phyloP scores from a whole-genome alignment of 1,139 yeast genomes.

The Kodamaea sp. region DNA sequence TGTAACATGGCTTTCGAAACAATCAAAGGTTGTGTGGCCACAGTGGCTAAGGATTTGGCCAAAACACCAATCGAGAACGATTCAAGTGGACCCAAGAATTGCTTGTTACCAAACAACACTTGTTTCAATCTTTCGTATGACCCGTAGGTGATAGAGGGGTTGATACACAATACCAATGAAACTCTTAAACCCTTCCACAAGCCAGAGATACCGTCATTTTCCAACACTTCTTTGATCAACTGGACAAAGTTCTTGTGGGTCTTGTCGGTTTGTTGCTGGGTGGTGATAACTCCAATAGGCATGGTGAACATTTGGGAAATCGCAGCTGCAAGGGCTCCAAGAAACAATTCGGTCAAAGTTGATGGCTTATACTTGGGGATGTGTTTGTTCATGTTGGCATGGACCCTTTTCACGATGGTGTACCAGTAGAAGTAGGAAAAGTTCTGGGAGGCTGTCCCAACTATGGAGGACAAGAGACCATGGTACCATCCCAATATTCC shows the following conservation, averaged over 20 bases:
- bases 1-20: conserved; percentile 84
- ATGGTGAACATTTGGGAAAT: conserved; percentile 80
- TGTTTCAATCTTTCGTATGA: conserved; percentile 71
- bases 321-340: conserved; percentile 86
- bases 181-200: conserved; percentile 88
- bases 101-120: conserved; percentile 48
- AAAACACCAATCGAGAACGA: conserved; percentile 75
- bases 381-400: conserved; percentile 45
- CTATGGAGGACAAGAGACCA: conserved; percentile 68
- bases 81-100: conserved; percentile 60
- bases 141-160: conserved; percentile 89
- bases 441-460: conserved; percentile 78
- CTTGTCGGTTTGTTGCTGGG: conserved; percentile 75
- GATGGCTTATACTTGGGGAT: conserved; percentile 44
- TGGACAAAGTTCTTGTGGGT: conserved; percentile 42
- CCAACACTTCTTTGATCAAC: conserved; percentile 56
- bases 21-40: conserved; percentile 82
- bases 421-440: conserved; percentile 90
- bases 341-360: conserved; percentile 69
- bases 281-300: conserved; percentile 81
- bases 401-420: conserved; percentile 65
- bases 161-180: conserved; percentile 72
- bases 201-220: conserved; percentile 71
- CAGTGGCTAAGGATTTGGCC: conserved; percentile 79
- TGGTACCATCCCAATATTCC: conserved; percentile 77